Conservation (phyloP, 78 protist species). For the Dictyostelium citrinum region DNA sequence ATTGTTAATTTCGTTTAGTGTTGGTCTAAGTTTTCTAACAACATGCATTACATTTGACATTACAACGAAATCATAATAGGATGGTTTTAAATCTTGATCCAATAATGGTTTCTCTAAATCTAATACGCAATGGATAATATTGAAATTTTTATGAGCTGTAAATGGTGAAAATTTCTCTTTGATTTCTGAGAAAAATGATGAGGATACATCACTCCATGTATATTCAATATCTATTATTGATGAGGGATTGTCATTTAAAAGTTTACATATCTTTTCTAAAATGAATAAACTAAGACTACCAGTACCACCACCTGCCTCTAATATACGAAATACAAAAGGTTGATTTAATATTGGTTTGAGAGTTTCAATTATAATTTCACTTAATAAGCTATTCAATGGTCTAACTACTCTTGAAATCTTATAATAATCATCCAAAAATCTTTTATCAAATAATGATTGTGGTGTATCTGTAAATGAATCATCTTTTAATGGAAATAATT, state of each 20-base stretch:
- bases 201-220: background rate
- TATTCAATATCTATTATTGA: background rate
- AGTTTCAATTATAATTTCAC: background rate
- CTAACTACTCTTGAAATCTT: background rate
- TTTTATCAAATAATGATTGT: background rate
- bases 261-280: background rate
- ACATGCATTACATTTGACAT: conserved; percentile 44
- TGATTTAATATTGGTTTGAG: background rate
- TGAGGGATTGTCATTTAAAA: background rate
- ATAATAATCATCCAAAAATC: background rate
- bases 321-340: background rate
- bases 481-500: background rate
- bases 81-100: background rate
- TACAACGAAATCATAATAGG: conserved; percentile 24
- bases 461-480: background rate
- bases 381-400: background rate
- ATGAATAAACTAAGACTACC: background rate
- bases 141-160: background rate
- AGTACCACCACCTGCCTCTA: conserved; percentile 1
- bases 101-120: background rate
- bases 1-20: background rate
- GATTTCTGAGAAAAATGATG: background rate
- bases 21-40: background rate
- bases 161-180: background rate
- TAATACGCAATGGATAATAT: background rate